Base-by-base conservation (phyloP, 192 early-diverging fungal genomes). In the Chytriomyces sp. region DNA sequence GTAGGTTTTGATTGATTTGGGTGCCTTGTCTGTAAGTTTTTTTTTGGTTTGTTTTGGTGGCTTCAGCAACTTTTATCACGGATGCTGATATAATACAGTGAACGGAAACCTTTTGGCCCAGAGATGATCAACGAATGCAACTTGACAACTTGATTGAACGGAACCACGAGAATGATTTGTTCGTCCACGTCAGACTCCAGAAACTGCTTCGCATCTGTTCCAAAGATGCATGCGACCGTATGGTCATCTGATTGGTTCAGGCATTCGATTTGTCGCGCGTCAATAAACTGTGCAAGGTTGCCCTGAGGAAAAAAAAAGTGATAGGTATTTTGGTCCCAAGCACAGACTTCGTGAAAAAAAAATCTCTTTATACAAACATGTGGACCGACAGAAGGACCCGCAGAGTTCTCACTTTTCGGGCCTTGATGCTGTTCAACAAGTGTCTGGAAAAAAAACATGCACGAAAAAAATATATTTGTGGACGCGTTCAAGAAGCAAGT, bases 181-280 rank as follows among this genome's bases (percentile, higher is more conserved):
- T 97, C 97, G 80, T 98, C 97, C 1, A 94, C 94, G 84, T 98
- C 97, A 82, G 91, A 93, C 79, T 98, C 93, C 63, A 98, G 79
- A 60, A 82, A 90, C 2, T 87, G 81, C 11, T 88, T 90, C 69
- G 69, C 9, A 63, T 90, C 90, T 47, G 86, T 86, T 18, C 89
- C 87, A 76, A 97, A 93, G n/a, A 94, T 86, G 72, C 93, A 94
- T 9, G 85, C 81, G 69, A 96, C 86, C n/a, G 88, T 86, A 73
- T 95, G 89, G 47, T 90, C 88, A 75, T 89, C 90, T 69, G 89
- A 87, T 75, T 95, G 91, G 90, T 98, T 98, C 75, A 97, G 84
- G 77, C 94, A 88, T 67, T 88, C 86, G n/a, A 88, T 16, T 65
- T 85, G 84, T 9, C 57, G 72, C 35, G 61, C 23, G 13, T 72